phyloP scores from a whole-genome alignment of 768 basidiomycete species.

The Leccinum arenicola region DNA sequence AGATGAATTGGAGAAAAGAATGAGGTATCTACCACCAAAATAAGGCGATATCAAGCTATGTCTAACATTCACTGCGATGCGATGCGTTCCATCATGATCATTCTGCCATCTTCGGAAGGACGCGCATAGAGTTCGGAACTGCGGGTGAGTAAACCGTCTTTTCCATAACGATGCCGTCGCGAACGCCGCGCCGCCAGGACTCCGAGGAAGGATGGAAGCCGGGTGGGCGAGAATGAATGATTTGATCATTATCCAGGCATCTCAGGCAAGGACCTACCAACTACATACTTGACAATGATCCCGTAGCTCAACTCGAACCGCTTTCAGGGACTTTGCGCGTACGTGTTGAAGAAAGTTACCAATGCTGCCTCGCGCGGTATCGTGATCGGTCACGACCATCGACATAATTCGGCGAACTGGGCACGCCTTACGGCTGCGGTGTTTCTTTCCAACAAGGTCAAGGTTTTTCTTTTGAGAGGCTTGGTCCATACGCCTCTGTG shows the following conservation, averaged over 20 bases:
- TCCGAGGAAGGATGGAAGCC: constrained; percentile 82
- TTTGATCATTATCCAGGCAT: constrained; percentile 76
- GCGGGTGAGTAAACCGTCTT: constrained; percentile 50
- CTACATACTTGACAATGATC: too few species aligned
- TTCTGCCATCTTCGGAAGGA: constrained; percentile 34
- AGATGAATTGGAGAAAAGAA: constrained; percentile 39
- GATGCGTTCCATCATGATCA: neutral
- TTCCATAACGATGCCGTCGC: neutral
- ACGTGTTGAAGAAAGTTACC: constrained; percentile 53
- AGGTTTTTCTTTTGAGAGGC: constrained; percentile 65
- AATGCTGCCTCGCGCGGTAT: constrained; percentile 60
- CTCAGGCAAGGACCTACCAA: constrained; percentile 50
- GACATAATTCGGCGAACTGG: constrained; percentile 77
- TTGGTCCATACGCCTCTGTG: constrained; percentile 82
- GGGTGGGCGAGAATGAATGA: constrained; percentile 94
- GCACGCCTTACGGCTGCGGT: constrained; percentile 70
- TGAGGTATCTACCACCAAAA: constrained; percentile 32
- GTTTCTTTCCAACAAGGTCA: constrained; percentile 63
- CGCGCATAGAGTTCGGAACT: constrained; percentile 83
- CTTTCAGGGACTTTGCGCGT: constrained; percentile 70
- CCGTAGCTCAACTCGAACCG: neutral
- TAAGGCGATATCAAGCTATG: neutral
- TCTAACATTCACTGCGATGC: neutral
- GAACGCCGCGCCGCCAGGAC: constrained; percentile 41
- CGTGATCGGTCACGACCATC: constrained; percentile 85